Evolutionary conservation across 768 basidiomycete species (phyloP), one percentile per base, ranked within the genome.

Genomic region (Tylopilus intermedius): DNA sequence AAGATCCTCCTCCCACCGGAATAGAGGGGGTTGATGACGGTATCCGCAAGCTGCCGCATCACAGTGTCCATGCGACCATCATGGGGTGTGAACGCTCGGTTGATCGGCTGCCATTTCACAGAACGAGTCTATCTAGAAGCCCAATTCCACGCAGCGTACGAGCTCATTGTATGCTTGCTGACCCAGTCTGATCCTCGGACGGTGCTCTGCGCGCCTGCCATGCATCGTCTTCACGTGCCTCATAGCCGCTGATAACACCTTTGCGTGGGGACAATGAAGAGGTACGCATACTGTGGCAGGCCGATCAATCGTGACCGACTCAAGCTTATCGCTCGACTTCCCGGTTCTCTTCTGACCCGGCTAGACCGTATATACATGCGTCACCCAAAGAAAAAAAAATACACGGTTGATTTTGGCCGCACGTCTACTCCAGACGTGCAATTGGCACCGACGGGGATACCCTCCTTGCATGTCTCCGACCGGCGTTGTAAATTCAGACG

Each of bases 141-240:
- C 30, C 27, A 40, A 45, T 13, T 33, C 40, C 38, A 38, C 7
- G 26, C 24, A 43, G 47, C 18, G 35, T n/a, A 29, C 24, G 29
- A 58, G 32, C 8, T 40, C 44, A 43, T 44, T 24, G 8, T 44
- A 29, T 24, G 30, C 43, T 18, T 2, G 35, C n/a, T 41, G 3
- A 14, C 35, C 30, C 29, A 27, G 41, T 21, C 46, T 58, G 57
- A 54, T 58, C 50, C 48, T 59, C 41, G 56, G 56, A 51, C 24
- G 18, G 18, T 29, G 29, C 29, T 29, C 29, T 13, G 5, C 39
- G 5, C 11, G 18, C 30, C 11, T 22, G 18, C 30, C 45, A 39
- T 13, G 15, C 27, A 39, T 26, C 6, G 32, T 21, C 41, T 49
- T 45, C 51, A 27, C 47, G 18, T 29, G 11, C 22, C 30, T 39